Conservation (phyloP, 441 rosid genomes). For the Eugenia klotzschiana region DNA sequence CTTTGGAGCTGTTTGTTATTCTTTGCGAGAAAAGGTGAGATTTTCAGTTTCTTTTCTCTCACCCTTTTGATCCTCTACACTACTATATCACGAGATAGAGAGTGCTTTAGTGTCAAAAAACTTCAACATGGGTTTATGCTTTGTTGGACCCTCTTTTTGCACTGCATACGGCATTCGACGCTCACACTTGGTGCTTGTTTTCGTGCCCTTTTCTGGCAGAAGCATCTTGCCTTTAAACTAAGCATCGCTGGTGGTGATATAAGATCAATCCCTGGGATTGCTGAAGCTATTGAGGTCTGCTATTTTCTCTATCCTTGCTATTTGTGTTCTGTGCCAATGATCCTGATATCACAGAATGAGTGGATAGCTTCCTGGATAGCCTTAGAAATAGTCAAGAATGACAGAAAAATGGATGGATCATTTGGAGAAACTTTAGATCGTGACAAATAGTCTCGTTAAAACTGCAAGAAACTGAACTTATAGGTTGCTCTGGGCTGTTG, state of each 20-base stretch:
- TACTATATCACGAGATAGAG: neutral
- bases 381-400: neutral
- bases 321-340: neutral
- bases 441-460: neutral
- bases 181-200: neutral
- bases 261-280: constrained; percentile 75
- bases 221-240: constrained; percentile 69
- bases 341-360: neutral
- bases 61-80: neutral
- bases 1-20: constrained; percentile 80
- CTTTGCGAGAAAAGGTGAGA: constrained; percentile 61
- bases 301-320: neutral
- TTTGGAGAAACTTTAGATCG: neutral
- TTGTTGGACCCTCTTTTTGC: neutral
- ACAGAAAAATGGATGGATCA: neutral
- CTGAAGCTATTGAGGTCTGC: constrained; percentile 74
- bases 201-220: constrained; percentile 24
- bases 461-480: neutral
- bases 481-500: neutral
- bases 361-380: neutral
- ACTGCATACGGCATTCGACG: neutral
- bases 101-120: neutral
- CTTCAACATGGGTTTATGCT: neutral
- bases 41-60: neutral
- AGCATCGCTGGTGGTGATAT: constrained; percentile 77